phyloP scores from a whole-genome alignment of 805 yeast species.

The Huiozyma sinensis region DNA sequence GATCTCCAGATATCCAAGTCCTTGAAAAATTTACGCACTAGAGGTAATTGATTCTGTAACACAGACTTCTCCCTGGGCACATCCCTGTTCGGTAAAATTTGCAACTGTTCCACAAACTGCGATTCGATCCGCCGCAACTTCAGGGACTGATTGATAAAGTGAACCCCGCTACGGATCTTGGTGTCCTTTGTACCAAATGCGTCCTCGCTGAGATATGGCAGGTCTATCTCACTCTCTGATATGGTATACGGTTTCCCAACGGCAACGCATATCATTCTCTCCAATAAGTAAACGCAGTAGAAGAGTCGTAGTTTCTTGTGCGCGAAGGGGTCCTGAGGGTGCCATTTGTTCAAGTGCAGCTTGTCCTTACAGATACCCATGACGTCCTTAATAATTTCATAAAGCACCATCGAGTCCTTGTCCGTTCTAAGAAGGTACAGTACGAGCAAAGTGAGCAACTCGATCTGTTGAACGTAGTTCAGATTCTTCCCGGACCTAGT shows the following conservation, averaged over 20 bases:
- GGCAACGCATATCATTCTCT: slow-evolving; percentile 50
- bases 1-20: slow-evolving; percentile 44
- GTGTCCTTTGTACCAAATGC: slow-evolving; percentile 24
- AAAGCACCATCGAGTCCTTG: slow-evolving; percentile 44
- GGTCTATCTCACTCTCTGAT: slow-evolving; percentile 39
- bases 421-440: slow-evolving; percentile 52
- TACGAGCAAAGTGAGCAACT: slow-evolving; percentile 41
- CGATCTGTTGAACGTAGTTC: slow-evolving; percentile 37
- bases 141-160: slow-evolving; percentile 48
- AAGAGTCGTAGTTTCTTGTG: slow-evolving; percentile 43
- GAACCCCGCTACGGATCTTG: slow-evolving; percentile 25
- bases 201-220: slow-evolving; percentile 42
- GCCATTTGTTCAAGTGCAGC: slow-evolving; percentile 20
- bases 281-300: slow-evolving; percentile 56
- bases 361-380: slow-evolving; percentile 33
- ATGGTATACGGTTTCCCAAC: slow-evolving; percentile 49
- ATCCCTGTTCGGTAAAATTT: slow-evolving; percentile 26
- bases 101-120: slow-evolving; percentile 42
- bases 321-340: slow-evolving; percentile 15
- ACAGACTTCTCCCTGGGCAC: slow-evolving; percentile 5
- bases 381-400: slow-evolving; percentile 43
- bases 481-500: slow-evolving; percentile 34
- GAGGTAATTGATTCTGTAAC: slow-evolving; percentile 35
- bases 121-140: slow-evolving; percentile 51
- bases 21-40: slow-evolving; percentile 42